Evolutionary conservation across 1,139 yeast species (phyloP), one percentile per base, ranked within the genome.

Genomic region (Pneumocystis murina): DNA sequence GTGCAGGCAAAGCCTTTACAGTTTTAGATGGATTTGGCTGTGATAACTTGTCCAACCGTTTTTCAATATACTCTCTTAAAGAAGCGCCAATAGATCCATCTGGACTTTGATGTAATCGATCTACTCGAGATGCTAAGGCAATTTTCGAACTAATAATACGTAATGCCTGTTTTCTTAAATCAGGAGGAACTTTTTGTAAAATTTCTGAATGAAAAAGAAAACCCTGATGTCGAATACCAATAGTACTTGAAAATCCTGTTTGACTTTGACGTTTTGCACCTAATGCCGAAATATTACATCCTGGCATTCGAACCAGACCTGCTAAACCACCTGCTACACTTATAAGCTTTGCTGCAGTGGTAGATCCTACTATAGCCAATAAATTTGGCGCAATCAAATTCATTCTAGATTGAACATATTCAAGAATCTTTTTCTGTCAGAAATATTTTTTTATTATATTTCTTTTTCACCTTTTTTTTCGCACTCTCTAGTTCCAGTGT

Each of bases 41-140:
- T 39, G 84, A 79, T 43, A 89, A 74, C 70, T 88, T 88, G 63
- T 84, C 89, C 7, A 92, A 77, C 69, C 86, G 85, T 3, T 76
- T 76, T 14, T 76, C 72, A 3, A 92, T 79, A 64, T 91, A 94
- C 0, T 74, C 73, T 57, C 77, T 75, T 81, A 86, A 85, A 66
- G 78, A 77, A 2, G 62, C 60, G 0, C 97, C 97, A 61, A 79
- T 71, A 38, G 60, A 58, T 1, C 88, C 89, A 64, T 81, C 80
- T 0, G 79, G 74, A 59, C 73, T 68, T 2, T 75, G 71, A 3
- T 74, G 74, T 0, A 81, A 75, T 38, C 79, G 72, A 72, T 92
- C 99, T 3, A 91, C 79, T 66, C 98, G 78, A 0, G 97, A 91
- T 0, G 97, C 95, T 12, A 94, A 75, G 0, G 87, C 80, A 0